Percentiles rank a stretch among this genome's conserved stretches.
Evolutionary conservation across 768 basidiomycete genomes (phyloP).

Genomic region (Phylloporus arenicola): DNA sequence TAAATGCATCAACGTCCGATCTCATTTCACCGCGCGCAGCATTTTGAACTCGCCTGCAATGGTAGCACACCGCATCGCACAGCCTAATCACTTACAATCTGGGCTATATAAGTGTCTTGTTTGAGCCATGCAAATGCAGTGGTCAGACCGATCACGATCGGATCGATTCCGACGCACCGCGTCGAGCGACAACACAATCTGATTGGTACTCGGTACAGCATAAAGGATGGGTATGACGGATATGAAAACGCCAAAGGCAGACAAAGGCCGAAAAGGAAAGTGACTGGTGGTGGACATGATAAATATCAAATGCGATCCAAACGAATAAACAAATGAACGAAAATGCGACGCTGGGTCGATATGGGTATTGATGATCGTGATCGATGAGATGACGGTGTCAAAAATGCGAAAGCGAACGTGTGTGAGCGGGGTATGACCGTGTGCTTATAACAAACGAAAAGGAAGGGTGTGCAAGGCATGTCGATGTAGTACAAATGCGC

Average conservation of each 20-base stretch:
- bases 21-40: neutral
- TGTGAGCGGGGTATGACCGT: slow-evolving; percentile 3
- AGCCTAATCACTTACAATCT: neutral
- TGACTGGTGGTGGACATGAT: neutral
- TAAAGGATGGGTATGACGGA: neutral
- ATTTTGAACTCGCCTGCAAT: neutral
- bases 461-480: slow-evolving; percentile 3
- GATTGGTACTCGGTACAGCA: neutral
- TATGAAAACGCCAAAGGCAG: neutral
- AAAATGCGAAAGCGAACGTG: slow-evolving; percentile 1
- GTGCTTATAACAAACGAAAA: neutral
- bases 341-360: neutral
- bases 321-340: neutral
- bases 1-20: neutral
- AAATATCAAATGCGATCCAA: neutral
- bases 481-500: slow-evolving; percentile 22
- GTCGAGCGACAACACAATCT: neutral
- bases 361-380: slow-evolving; percentile 4
- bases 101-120: no score
- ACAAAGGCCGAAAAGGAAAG: neutral
- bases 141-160: neutral
- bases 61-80: neutral
- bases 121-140: neutral
- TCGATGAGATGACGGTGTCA: neutral
- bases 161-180: neutral